A percentile compares a stretch with the other conserved stretches of the same genome.
Conservation (phyloP, 2,329 filamentous ascomycete species). For the Phaeomoniella chlamydospora region DNA sequence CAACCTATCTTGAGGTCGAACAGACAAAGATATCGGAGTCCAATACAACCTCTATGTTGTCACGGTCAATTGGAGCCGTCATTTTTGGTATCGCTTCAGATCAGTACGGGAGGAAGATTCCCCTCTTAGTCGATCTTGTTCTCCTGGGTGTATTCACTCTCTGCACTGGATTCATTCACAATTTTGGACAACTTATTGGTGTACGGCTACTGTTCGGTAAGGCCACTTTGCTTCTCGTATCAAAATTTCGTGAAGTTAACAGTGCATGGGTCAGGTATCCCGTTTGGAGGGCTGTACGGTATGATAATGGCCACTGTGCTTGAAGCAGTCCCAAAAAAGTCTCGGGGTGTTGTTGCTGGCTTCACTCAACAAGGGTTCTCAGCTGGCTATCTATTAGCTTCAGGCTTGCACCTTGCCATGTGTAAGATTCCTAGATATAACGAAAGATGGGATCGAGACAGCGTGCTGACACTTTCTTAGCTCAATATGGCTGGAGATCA, state of each 20-base stretch:
- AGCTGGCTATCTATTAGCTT: too few species aligned
- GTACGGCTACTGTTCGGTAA: too few species aligned
- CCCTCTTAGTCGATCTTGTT: slow-evolving; percentile 2
- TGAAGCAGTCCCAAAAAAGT: slow-evolving; percentile 1
- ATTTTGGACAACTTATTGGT: slow-evolving; percentile 2
- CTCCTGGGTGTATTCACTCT: slow-evolving; percentile 3
- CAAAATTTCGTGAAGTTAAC: background rate
- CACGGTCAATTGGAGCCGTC: slow-evolving; percentile 1
- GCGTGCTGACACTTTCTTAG: too few species aligned
- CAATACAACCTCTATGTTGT: slow-evolving; percentile 4
- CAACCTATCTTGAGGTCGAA: slow-evolving; percentile 1
- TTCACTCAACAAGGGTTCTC: slow-evolving; percentile 3
- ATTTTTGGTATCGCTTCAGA: slow-evolving; percentile 3
- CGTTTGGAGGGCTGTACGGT: slow-evolving; percentile 3
- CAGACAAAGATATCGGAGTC: slow-evolving; percentile 3
- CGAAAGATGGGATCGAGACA: too few species aligned
- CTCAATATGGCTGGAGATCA: slow-evolving; percentile 71
- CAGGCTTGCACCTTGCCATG: too few species aligned
- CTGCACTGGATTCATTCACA: slow-evolving; percentile 1
- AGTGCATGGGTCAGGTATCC: too few species aligned
- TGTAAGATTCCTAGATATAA: too few species aligned
- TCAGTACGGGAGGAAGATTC: slow-evolving; percentile 3
- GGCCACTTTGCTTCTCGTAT: slow-evolving; percentile 1
- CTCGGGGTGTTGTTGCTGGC: slow-evolving; percentile 3
- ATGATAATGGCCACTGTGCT: slow-evolving; percentile 2